Evolutionary conservation across 108 stramenopile species (phyloP).

Genomic region (Discostella pseudostelligera): DNA sequence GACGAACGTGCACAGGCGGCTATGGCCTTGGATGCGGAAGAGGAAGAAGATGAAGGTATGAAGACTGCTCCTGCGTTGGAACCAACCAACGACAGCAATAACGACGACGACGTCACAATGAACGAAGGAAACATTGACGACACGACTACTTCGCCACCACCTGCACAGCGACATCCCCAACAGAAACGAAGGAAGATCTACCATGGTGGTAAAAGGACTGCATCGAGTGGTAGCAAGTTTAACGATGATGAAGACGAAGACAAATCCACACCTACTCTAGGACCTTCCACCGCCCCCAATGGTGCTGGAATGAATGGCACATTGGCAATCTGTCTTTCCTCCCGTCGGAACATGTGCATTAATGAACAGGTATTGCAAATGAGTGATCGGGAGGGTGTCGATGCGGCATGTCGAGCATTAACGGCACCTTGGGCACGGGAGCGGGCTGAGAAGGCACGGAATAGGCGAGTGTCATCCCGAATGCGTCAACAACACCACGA

Average conservation of each 20-base stretch:
- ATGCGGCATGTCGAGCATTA: conserved; percentile 94
- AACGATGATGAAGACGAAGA: conserved; percentile 8
- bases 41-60: conserved; percentile 9
- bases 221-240: conserved; percentile 3
- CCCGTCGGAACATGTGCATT: conserved; percentile 98
- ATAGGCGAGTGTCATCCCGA: too few species aligned
- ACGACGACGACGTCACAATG: conserved; percentile 3
- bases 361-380: conserved; percentile 93
- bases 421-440: conserved; percentile 97
- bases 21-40: conserved; percentile 11
- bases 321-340: conserved; percentile 94
- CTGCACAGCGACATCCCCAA: conserved; percentile 36
- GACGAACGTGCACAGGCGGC: conserved; percentile 36
- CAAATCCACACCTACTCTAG: conserved; percentile 40
- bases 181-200: conserved; percentile 20
- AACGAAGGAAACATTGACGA: conserved; percentile 19
- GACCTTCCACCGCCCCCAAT: conserved; percentile 55
- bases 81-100: too few species aligned
- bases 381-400: conserved; percentile 96
- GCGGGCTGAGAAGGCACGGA: conserved; percentile 49
- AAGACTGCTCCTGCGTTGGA: too few species aligned
- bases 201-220: conserved; percentile 19
- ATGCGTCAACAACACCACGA: neutral
- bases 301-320: conserved; percentile 83
- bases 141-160: conserved; percentile 3